These are phyloP conservation scores for Bathelium albidoporum DNA, from an alignment of 495 filamentous ascomycete genomes.

Conservation along the genomic window DNA sequence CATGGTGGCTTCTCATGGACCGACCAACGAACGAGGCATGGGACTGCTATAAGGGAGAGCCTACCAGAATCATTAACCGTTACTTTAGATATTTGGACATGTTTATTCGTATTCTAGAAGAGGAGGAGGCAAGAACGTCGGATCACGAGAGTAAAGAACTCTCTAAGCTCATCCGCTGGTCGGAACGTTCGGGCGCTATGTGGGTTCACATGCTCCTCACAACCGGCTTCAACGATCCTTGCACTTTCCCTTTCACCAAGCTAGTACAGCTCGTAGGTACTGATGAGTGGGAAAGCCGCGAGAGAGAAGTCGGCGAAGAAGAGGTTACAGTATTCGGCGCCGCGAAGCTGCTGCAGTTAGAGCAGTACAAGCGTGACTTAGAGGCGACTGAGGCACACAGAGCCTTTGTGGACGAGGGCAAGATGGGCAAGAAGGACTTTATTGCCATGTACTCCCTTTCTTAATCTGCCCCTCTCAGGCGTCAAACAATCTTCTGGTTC, in stretches of 20 bases:
- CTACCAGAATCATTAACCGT: constrained; percentile 18
- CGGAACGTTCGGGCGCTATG: constrained; percentile 25
- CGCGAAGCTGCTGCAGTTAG: constrained; percentile 8
- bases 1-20: constrained; percentile 14
- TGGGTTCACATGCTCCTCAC: constrained; percentile 31
- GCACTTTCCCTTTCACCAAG: constrained; percentile 26
- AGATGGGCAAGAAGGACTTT: neutral
- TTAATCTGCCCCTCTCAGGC: neutral
- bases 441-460: neutral
- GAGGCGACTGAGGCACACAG: neutral
- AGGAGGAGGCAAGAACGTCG: constrained; percentile 30
- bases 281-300: constrained; percentile 21
- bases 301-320: constrained; percentile 8
- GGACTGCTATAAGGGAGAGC: constrained; percentile 18
- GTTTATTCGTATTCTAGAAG: constrained; percentile 27
- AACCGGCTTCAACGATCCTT: constrained; percentile 27
- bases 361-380: constrained; percentile 7
- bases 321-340: constrained; percentile 3
- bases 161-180: constrained; percentile 23
- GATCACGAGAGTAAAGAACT: constrained; percentile 24
- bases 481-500: neutral
- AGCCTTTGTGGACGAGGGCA: neutral
- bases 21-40: neutral
- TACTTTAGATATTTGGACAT: constrained; percentile 29
- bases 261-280: constrained; percentile 25